A percentile compares a stretch with the other conserved stretches of the same genome.
These are phyloP conservation scores for Fusarium sp. DNA, from an alignment of 2,329 filamentous ascomycete species.

Conservation along the genomic window DNA sequence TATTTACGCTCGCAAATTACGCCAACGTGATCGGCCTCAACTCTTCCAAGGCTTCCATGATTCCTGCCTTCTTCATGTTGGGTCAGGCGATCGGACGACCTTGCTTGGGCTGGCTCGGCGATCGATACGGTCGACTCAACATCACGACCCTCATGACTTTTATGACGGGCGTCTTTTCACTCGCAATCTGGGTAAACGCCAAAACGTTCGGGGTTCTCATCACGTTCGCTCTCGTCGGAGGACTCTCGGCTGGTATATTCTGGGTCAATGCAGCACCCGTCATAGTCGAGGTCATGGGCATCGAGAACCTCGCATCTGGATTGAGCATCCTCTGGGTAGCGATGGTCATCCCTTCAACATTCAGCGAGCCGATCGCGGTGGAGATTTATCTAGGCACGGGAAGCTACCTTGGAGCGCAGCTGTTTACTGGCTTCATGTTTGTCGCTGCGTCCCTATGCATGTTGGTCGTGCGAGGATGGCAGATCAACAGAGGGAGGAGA, in stretches of 20 bases:
- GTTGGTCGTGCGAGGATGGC: background rate
- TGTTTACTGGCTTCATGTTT: conserved; percentile 25
- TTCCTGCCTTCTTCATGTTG: conserved; percentile 73
- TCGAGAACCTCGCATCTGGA: conserved; percentile 14
- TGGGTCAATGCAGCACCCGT: conserved; percentile 24
- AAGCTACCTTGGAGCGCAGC: conserved; percentile 23
- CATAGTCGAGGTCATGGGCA: conserved; percentile 17
- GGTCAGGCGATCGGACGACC: conserved; percentile 71
- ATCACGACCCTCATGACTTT: conserved; percentile 66
- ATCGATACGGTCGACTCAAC: conserved; percentile 71
- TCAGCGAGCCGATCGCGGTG: conserved; percentile 28
- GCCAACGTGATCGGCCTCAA: conserved; percentile 69
- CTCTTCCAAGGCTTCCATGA: conserved; percentile 68
- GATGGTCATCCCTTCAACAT: conserved; percentile 11
- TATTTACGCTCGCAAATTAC: conserved; percentile 74
- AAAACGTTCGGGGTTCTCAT: conserved; percentile 18
- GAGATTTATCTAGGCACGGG: conserved; percentile 16
- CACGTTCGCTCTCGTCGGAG: conserved; percentile 5
- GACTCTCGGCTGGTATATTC: conserved; percentile 14
- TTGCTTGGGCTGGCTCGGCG: conserved; percentile 71
- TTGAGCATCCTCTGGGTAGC: conserved; percentile 27
- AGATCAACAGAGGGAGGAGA: background rate
- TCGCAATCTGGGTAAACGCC: conserved; percentile 24
- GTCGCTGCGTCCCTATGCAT: background rate
- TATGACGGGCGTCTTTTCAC: background rate